Evolutionary conservation across 192 early-diverging fungal species (phyloP), one percentile per base, ranked within the genome.

Genomic region (Coemansia sp.): DNA sequence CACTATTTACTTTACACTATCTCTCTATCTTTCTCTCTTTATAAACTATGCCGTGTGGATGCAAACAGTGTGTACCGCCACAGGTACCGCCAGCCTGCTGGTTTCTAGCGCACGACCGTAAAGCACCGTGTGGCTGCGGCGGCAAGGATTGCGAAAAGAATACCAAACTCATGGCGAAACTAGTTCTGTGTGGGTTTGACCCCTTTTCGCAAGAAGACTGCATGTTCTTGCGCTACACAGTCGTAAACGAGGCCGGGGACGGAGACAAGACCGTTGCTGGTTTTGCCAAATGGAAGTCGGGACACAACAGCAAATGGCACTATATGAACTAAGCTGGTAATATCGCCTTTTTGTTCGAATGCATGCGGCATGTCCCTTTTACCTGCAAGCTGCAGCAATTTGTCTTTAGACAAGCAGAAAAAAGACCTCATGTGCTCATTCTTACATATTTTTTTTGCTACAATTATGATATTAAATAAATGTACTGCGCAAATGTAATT

Each of bases 281-380:
- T 16, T 81, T 75, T 74, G 74, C 74, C n/a, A 81, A 81, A 40
- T 81, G 74, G 74, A 81, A 81, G 74, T 70, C 74, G 18, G 79
- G 79, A 5, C 65, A 62, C 43, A 73, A 81, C 38, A 51, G 40
- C 20, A 73, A 71, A n/a, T 81, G 79, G 79, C 38, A 72, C 18
- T 81, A 71, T 44, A 67, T 47, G 40, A 76, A 72, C 20, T 81
- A 73, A 18, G 18, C 18, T 31, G 64, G 64, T 65, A 24, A 43
- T 65, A 34, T 64, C 22, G 55, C 34, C 31, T 44, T 75, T 65
- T 63, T 31, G 65, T 36, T 57, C 54, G 6, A n/a, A 10, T 57
- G 54, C 54, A 51, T 51, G 20, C 6, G 13, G 54, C 54, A 57
- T 57, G 54, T 57, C 54, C 8, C 13, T 11, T 29, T 9, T 24